These are phyloP conservation scores for Bruguiera sexangula DNA, from an alignment of 345 rosid genomes.

Conservation along the genomic window DNA sequence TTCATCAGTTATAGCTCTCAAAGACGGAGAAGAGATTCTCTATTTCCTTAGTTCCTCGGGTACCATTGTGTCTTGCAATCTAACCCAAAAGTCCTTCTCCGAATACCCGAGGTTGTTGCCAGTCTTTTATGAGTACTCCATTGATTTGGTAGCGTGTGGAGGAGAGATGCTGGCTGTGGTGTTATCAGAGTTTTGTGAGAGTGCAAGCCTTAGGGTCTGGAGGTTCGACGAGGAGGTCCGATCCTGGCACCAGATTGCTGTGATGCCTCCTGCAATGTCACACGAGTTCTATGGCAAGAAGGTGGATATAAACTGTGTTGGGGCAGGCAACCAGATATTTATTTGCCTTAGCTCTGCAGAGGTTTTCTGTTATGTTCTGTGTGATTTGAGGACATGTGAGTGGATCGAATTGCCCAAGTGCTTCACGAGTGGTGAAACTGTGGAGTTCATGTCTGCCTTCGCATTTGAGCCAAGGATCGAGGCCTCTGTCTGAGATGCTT, in stretches of 20 bases:
- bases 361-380: slow-evolving; percentile 49
- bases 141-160: slow-evolving; percentile 70
- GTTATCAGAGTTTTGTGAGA: slow-evolving; percentile 73
- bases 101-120: slow-evolving; percentile 82
- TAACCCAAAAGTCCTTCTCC: slow-evolving; percentile 42
- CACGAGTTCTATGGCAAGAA: slow-evolving; percentile 71
- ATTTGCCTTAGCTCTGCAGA: slow-evolving; percentile 66
- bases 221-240: slow-evolving; percentile 41
- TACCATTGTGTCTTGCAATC: slow-evolving; percentile 61
- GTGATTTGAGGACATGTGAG: slow-evolving; percentile 41
- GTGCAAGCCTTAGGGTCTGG: slow-evolving; percentile 83
- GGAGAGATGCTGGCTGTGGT: slow-evolving; percentile 67
- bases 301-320: slow-evolving; percentile 80
- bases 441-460: slow-evolving; percentile 75
- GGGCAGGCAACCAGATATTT: slow-evolving; percentile 57
- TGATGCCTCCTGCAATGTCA: slow-evolving; percentile 82
- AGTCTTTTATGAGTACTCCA: slow-evolving; percentile 61
- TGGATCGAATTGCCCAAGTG: slow-evolving; percentile 67
- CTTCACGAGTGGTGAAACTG: slow-evolving; percentile 46
- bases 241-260: slow-evolving; percentile 59
- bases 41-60: slow-evolving; percentile 78
- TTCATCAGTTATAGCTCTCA: slow-evolving; percentile 60
- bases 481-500: slow-evolving; percentile 41
- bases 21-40: slow-evolving; percentile 45
- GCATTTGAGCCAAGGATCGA: slow-evolving; percentile 86